Percentiles rank a stretch among this genome's conserved stretches.
phyloP scores from a whole-genome alignment of 306 rosid species.

The Oxytropis ochrocephala region DNA sequence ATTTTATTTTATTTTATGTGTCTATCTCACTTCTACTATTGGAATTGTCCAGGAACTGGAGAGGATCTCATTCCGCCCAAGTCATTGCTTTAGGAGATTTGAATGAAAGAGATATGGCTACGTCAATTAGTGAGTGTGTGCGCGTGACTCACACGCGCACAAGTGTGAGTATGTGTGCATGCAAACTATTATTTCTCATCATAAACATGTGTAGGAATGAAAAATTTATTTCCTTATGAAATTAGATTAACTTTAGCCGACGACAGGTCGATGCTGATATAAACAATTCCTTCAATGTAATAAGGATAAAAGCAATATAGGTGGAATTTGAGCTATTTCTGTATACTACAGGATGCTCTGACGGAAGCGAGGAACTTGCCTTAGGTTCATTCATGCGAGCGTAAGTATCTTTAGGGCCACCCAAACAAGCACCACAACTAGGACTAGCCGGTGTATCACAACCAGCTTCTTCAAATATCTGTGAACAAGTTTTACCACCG shows the following conservation, averaged over 20 bases:
- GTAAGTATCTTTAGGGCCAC: conserved; percentile 91
- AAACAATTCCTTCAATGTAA: background rate
- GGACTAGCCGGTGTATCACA: conserved; percentile 99
- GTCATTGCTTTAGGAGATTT: too few species aligned
- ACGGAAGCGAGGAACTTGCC: conserved; percentile 43
- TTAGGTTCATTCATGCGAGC: conserved; percentile 81
- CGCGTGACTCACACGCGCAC: background rate
- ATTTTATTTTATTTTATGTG: too few species aligned
- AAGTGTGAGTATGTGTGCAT: background rate
- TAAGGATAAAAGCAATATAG: background rate
- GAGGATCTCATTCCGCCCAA: too few species aligned
- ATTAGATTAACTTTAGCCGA: background rate
- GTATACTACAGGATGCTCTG: background rate
- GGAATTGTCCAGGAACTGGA: too few species aligned
- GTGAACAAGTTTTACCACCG: conserved; percentile 96
- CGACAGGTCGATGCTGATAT: background rate
- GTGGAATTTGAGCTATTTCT: background rate
- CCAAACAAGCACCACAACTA: conserved; percentile 92
- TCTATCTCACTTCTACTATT: too few species aligned
- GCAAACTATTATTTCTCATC: background rate
- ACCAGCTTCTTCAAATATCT: conserved; percentile 99
- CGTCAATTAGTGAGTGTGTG: background rate
- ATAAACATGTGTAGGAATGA: background rate
- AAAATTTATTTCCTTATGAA: background rate
- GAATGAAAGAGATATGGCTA: too few species aligned